These are phyloP conservation scores for Cornus suecica DNA, from an alignment of 148 eudicot genomes.

Conservation along the genomic window DNA sequence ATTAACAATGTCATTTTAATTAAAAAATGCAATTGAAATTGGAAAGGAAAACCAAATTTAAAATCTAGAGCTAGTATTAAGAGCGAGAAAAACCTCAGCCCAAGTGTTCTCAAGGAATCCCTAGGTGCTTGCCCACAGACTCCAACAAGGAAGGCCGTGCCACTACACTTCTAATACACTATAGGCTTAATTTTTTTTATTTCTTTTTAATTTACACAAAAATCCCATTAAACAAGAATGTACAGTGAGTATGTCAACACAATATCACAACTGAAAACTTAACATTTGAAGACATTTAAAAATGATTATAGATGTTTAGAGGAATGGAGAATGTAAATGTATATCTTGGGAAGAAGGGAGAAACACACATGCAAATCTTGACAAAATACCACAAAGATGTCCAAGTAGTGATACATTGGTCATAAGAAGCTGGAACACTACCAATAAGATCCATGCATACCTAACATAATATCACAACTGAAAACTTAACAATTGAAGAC, in stretches of 20 bases:
- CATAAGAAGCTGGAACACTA: too few species aligned
- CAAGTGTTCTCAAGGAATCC: not conserved
- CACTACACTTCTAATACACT: too few species aligned
- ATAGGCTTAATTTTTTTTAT: too few species aligned
- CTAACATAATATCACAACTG: constrained; percentile 20
- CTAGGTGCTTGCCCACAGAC: not conserved
- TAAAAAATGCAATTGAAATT: not conserved
- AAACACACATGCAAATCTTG: constrained; percentile 76
- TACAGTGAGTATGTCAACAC: not conserved
- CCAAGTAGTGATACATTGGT: too few species aligned
- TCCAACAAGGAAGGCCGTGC: too few species aligned
- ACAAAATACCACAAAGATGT: constrained; percentile 91
- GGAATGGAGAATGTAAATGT: too few species aligned
- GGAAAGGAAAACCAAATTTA: not conserved
- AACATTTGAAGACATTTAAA: not conserved
- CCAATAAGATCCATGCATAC: too few species aligned
- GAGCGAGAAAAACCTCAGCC: not conserved
- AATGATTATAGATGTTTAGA: too few species aligned
- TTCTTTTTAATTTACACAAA: too few species aligned
- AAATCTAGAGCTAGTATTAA: not conserved
- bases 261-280: not conserved
- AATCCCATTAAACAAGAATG: constrained; percentile 6
- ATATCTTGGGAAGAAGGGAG: not conserved
- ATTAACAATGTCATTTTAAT: not conserved
- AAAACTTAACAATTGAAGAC: not conserved